Base-by-base conservation (phyloP, 179 eudicot genomes). In the Spinacia oleracea region DNA sequence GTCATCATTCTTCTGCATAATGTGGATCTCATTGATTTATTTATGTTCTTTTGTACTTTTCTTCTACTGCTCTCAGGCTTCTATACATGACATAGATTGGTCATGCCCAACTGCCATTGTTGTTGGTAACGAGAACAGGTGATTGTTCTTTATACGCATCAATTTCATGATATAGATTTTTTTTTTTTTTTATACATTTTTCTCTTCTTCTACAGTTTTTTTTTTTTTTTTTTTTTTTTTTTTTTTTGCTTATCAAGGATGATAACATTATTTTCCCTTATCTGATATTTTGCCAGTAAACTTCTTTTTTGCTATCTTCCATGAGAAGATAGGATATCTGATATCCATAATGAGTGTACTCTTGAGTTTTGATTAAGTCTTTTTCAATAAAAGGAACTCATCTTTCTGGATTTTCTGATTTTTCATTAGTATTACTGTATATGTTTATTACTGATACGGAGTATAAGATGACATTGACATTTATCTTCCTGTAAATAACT, bases 101-200 rank as follows among this genome's bases (percentile, higher is more conserved):
- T 87, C 99, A 50, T 85, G 84, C 85, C 98, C 98, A 65, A 96
- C 97, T 85, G 99, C 99, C 43, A 90, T 93, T 70, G 94, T 93
- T 77, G 99, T 96, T 83, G 99, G 99, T 81, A 96, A 96, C 50
- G 99, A 96, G 83, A 84, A 74, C 66, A 90, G 89, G 98, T 95
- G 79, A 53, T 79, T 48, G 5, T 51, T 48, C 56, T 27, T 27
- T n/a, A 5, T 56, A 38, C 38, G 56, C 21, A 23, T 35, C 25
- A 74, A 25, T 38, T 59, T 79, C 53, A 31, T n/a, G 32, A 38
- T 59, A 34, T 9, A 38, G 45, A 5, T 72, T 16, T 2, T 45
- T 51, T 31, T 5, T n/a, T 5, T 70, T 70, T 32, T 9, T 21
- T 27, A 16, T 48, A n/a, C 46, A 40, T 58, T 73, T 72, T 29